These are phyloP conservation scores for Wickerhamiella brachini DNA, from an alignment of 805 yeast species.

Conservation along the genomic window DNA sequence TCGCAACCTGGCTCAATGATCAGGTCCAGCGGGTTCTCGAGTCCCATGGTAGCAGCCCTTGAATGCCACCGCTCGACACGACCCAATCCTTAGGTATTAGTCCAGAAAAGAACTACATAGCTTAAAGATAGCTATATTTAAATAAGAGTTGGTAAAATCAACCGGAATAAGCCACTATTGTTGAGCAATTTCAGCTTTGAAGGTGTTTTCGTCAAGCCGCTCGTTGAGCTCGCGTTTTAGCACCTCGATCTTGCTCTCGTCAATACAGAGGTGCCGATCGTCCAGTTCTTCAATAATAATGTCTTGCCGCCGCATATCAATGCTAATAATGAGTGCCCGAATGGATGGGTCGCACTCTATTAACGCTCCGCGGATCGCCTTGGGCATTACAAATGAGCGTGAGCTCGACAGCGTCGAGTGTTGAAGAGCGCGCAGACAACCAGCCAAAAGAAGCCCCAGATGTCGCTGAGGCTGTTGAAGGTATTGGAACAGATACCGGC, in stretches of 20 bases:
- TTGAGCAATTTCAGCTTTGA: constrained; percentile 55
- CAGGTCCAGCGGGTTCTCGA: background rate
- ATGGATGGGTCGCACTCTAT: constrained; percentile 77
- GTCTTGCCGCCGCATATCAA: constrained; percentile 65
- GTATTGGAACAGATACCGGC: background rate
- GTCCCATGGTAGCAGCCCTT: too few relatives aligned
- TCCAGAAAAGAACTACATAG: too few relatives aligned
- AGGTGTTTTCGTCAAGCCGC: constrained; percentile 68
- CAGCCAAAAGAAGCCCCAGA: background rate
- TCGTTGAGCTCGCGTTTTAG: constrained; percentile 67
- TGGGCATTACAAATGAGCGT: constrained; percentile 13
- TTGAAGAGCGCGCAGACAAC: background rate
- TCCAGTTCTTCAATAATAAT: constrained; percentile 71
- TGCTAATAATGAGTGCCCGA: constrained; percentile 67
- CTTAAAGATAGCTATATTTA: background rate
- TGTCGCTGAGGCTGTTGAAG: background rate
- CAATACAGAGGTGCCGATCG: constrained; percentile 78
- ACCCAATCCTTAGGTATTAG: background rate
- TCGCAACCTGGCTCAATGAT: constrained; percentile 36
- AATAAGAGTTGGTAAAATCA: too few relatives aligned
- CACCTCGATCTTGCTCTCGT: constrained; percentile 57
- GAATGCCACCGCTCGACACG: too few relatives aligned
- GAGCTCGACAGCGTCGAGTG: constrained; percentile 13
- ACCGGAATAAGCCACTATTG: too few relatives aligned
- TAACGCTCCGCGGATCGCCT: constrained; percentile 23